Evolutionary conservation across 177 flowering plant species (phyloP).

Genomic region (Telopea speciosissima): DNA sequence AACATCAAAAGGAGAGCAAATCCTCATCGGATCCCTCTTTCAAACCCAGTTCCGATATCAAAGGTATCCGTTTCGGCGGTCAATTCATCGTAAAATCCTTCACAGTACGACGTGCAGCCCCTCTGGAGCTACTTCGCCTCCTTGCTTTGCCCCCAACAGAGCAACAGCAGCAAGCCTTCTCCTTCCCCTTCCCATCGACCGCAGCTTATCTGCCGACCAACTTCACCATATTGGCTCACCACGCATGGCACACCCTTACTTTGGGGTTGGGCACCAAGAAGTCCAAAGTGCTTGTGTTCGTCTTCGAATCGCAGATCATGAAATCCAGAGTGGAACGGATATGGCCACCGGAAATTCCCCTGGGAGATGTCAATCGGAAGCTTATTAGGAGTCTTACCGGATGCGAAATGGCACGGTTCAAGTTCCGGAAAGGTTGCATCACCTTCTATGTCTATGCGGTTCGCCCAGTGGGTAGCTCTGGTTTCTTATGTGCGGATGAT

Average conservation of each 20-base stretch:
- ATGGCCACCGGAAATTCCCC: slow-evolving; percentile 82
- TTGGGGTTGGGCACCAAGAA: slow-evolving; percentile 93
- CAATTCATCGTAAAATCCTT: slow-evolving; percentile 88
- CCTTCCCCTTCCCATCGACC: slow-evolving; percentile 51
- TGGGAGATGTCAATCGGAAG: slow-evolving; percentile 82
- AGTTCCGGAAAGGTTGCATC: slow-evolving; percentile 87
- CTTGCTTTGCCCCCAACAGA: slow-evolving; percentile 37
- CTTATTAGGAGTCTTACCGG: slow-evolving; percentile 54
- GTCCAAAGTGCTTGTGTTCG: slow-evolving; percentile 79
- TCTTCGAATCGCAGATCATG: slow-evolving; percentile 61
- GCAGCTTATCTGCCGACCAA: slow-evolving; percentile 78
- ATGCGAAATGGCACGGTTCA: slow-evolving; percentile 83
- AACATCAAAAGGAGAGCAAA: slow-evolving; percentile 55
- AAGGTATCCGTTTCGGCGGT: slow-evolving; percentile 81
- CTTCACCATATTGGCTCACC: slow-evolving; percentile 95
- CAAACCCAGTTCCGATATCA: slow-evolving; percentile 66
- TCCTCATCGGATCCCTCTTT: slow-evolving; percentile 50
- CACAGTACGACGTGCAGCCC: slow-evolving; percentile 72
- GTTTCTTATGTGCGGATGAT: slow-evolving; percentile 66
- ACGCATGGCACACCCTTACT: slow-evolving; percentile 93
- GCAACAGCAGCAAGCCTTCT: too few relatives aligned
- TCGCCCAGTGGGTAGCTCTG: slow-evolving; percentile 37
- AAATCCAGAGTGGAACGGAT: slow-evolving; percentile 44
- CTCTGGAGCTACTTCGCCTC: slow-evolving; percentile 56
- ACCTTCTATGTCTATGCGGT: slow-evolving; percentile 88